phyloP scores from a whole-genome alignment of 148 eudicot genomes.

The Polygonum maritimum region DNA sequence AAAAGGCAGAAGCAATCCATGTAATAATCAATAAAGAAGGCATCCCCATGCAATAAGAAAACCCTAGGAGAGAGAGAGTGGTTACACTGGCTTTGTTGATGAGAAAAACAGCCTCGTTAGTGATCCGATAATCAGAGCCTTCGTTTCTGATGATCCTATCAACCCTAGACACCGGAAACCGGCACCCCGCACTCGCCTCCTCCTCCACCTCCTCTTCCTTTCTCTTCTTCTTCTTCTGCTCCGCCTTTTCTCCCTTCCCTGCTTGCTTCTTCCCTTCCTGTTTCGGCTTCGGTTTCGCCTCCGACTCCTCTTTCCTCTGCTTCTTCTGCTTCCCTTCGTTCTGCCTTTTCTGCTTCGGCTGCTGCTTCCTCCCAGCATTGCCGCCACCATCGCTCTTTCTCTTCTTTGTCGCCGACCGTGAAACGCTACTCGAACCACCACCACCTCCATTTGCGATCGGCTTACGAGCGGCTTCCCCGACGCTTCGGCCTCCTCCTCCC shows the following conservation, averaged over 20 bases:
- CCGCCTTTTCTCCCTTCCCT: neutral
- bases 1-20: neutral
- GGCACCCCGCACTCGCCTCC: conserved; percentile 6
- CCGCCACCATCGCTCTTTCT: neutral
- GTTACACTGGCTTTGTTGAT: conserved; percentile 55
- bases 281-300: conserved; percentile 1
- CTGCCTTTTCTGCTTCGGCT: neutral
- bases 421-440: neutral
- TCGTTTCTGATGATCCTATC: conserved; percentile 39
- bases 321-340: conserved; percentile 4
- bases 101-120: conserved; percentile 43
- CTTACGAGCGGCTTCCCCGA: neutral
- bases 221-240: conserved; percentile 10
- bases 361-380: neutral
- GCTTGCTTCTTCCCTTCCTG: neutral
- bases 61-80: neutral
- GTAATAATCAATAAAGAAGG: neutral
- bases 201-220: conserved; percentile 1
- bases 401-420: neutral
- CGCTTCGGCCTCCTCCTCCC: neutral
- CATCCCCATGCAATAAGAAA: neutral
- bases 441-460: neutral
- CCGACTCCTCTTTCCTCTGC: conserved; percentile 3
- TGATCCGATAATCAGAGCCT: conserved; percentile 27
- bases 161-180: conserved; percentile 38